Evolutionary conservation across 202 grass and related monocot genomes (phyloP).

Genomic region (Setaria viridis): DNA sequence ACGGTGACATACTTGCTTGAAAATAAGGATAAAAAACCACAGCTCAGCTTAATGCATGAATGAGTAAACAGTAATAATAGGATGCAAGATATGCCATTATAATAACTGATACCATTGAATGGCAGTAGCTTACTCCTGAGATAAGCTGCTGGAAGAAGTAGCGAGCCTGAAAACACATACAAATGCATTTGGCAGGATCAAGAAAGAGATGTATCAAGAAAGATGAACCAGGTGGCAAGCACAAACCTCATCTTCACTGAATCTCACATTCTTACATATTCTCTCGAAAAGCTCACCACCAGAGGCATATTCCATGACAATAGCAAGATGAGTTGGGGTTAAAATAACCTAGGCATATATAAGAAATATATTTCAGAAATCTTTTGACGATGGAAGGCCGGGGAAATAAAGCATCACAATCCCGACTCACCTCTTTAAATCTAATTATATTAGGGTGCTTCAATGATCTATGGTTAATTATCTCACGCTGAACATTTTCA

Average conservation of each 20-base stretch:
- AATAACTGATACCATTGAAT: slow-evolving; percentile 77
- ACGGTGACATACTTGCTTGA: slow-evolving; percentile 99
- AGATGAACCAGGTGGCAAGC: slow-evolving; percentile 23
- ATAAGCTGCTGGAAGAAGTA: slow-evolving; percentile 89
- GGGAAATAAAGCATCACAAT: slow-evolving; percentile 17
- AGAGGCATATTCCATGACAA: slow-evolving; percentile 99
- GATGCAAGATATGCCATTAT: slow-evolving; percentile 32
- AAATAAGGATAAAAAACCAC: slow-evolving; percentile 36
- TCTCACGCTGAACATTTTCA: slow-evolving; percentile 98
- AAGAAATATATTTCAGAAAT: slow-evolving; percentile 12
- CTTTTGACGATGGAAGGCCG: background rate
- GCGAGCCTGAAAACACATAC: slow-evolving; percentile 60
- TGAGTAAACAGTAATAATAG: slow-evolving; percentile 25
- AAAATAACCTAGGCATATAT: slow-evolving; percentile 79
- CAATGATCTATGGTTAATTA: slow-evolving; percentile 98
- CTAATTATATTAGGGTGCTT: slow-evolving; percentile 98
- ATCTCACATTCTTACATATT: slow-evolving; percentile 91
- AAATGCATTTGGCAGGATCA: slow-evolving; percentile 19
- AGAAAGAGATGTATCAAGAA: slow-evolving; percentile 23
- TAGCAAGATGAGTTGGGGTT: slow-evolving; percentile 98
- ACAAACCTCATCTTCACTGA: slow-evolving; percentile 92
- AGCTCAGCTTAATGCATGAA: slow-evolving; percentile 12
- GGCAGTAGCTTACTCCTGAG: slow-evolving; percentile 83
- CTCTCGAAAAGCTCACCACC: slow-evolving; percentile 95
- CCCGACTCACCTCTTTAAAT: slow-evolving; percentile 90